Conservation (phyloP, 495 filamentous ascomycete genomes). For the Xylaria grammica region DNA sequence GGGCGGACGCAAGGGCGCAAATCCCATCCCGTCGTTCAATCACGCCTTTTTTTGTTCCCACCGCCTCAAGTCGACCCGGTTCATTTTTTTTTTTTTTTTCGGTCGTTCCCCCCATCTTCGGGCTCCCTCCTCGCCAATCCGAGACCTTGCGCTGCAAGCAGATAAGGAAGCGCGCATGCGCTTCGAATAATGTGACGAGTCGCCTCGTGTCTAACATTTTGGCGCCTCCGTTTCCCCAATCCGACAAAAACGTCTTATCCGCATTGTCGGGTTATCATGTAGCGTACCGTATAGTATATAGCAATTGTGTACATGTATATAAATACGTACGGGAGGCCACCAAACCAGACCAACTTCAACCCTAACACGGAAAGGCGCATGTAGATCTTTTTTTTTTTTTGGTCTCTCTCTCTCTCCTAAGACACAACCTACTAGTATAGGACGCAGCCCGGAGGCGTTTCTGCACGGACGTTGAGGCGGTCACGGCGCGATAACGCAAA, state of each 20-base stretch:
- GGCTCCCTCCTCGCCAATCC: background rate
- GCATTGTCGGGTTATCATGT: background rate
- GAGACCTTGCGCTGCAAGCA: background rate
- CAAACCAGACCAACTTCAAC: too few relatives aligned
- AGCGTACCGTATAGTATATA: too few relatives aligned
- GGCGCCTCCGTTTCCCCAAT: background rate
- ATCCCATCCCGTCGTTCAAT: too few relatives aligned
- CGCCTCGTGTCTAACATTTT: background rate
- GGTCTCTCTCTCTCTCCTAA: background rate
- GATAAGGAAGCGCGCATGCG: background rate
- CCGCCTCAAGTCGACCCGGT: too few relatives aligned
- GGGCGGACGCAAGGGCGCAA: too few relatives aligned
- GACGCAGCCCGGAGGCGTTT: background rate
- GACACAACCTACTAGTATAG: too few relatives aligned
- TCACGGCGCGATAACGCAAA: background rate
- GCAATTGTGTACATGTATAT: too few relatives aligned
- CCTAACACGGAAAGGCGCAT: too few relatives aligned
- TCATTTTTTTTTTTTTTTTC: too few relatives aligned
- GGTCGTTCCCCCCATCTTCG: too few relatives aligned
- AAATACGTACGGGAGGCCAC: background rate
- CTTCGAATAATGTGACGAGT: background rate
- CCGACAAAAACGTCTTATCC: conserved; percentile 1
- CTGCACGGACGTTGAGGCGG: background rate
- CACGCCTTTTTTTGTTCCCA: too few relatives aligned
- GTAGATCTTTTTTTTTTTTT: too few relatives aligned